Evolutionary conservation across 2,329 filamentous ascomycete genomes (phyloP).

Genomic region (Lachnellula cervina): DNA sequence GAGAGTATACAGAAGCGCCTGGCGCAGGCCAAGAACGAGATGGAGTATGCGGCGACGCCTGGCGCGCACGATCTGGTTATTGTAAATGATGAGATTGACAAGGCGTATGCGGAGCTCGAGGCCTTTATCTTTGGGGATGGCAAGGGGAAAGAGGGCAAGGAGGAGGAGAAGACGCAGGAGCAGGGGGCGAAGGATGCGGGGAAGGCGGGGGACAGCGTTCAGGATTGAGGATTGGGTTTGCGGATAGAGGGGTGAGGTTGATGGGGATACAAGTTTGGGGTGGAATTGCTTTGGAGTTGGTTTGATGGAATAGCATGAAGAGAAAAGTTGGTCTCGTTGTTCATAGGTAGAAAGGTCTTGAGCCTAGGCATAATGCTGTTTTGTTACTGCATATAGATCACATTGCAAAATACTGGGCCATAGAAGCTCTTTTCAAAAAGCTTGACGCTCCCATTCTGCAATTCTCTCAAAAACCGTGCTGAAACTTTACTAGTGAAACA

Average conservation of each 20-base stretch:
- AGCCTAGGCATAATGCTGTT: not conserved
- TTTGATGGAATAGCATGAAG: not conserved
- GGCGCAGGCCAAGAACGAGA: constrained; percentile 66
- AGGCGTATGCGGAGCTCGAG: constrained; percentile 49
- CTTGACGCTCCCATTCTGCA: constrained; percentile 13
- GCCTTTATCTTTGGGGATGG: constrained; percentile 42
- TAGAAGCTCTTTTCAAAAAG: not conserved
- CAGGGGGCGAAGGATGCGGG: constrained; percentile 11
- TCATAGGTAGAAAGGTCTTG: not conserved
- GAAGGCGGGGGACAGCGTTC: constrained; percentile 11
- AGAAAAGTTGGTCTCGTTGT: not conserved
- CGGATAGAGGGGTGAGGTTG: not conserved
- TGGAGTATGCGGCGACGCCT: constrained; percentile 64
- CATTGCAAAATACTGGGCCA: constrained; percentile 2
- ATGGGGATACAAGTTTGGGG: too few species aligned
- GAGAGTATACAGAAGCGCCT: constrained; percentile 65
- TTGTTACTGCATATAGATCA: not conserved
- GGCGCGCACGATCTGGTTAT: constrained; percentile 63
- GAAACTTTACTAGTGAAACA: constrained; percentile 27
- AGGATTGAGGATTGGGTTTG: constrained; percentile 7
- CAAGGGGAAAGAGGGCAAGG: too few species aligned
- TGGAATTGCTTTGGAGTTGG: not conserved
- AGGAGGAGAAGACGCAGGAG: constrained; percentile 13
- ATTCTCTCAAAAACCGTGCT: constrained; percentile 9
- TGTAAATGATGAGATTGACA: constrained; percentile 61